These are phyloP conservation scores for Eudorina sp. DNA, from an alignment of 139 green algal genomes.

Conservation along the genomic window DNA sequence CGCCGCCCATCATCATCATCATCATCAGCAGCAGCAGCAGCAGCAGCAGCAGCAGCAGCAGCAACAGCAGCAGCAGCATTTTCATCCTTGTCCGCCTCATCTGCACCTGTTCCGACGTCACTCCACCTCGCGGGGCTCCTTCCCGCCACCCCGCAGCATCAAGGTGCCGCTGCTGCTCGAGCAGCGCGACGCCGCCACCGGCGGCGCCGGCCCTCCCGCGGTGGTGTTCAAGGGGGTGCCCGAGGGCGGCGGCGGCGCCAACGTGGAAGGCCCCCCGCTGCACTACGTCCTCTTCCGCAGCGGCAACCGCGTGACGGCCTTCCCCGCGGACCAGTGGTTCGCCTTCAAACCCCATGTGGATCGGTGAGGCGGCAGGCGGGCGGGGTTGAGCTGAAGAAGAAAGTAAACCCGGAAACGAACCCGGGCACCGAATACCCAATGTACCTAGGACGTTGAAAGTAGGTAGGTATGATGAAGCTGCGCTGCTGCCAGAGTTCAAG, in stretches of 20 bases:
- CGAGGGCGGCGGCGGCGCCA: constrained; percentile 19
- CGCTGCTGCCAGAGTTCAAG: no score
- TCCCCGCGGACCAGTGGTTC: constrained; percentile 36
- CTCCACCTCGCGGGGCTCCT: no score
- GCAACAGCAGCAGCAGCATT: no score
- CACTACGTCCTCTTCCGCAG: constrained; percentile 30
- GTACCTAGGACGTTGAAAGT: no score
- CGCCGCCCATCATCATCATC: no score
- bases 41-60: no score
- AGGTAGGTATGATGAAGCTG: no score
- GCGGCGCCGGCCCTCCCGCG: background rate
- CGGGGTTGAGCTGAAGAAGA: background rate
- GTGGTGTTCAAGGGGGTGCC: constrained; percentile 32
- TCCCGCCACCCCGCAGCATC: background rate
- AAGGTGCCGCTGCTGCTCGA: constrained; percentile 31
- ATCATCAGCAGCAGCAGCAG: no score
- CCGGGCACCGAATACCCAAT: no score
- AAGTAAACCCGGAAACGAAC: background rate
- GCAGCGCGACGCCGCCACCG: constrained; percentile 9
- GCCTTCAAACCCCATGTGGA: constrained; percentile 43
- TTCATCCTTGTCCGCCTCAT: no score
- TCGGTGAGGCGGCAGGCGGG: constrained; percentile 9
- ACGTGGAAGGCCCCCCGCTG: constrained; percentile 20
- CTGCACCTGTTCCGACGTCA: no score
- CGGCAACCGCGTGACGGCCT: constrained; percentile 3